Percentiles rank a stretch among this genome's conserved stretches.
Conservation (phyloP, 257 asterid genomes). For the Scutellaria galericulata region DNA sequence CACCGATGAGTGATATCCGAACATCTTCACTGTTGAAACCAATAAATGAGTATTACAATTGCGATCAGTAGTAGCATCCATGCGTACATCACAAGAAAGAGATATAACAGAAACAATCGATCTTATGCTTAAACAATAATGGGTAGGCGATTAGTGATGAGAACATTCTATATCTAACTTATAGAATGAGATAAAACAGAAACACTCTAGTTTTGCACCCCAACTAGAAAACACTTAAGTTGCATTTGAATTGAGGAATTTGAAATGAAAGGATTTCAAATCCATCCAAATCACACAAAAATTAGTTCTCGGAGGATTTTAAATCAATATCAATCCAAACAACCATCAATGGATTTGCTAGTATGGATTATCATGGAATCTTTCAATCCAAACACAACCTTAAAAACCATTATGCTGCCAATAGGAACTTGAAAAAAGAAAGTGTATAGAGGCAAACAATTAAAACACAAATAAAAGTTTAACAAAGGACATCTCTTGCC, state of each 20-base stretch:
- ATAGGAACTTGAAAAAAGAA: conserved; percentile 5
- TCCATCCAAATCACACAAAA: too few relatives aligned
- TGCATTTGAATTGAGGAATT: too few relatives aligned
- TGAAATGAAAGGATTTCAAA: too few relatives aligned
- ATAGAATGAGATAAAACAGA: too few relatives aligned
- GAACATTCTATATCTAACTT: too few relatives aligned
- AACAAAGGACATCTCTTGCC: not conserved
- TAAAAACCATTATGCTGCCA: not conserved
- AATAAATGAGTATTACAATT: not conserved
- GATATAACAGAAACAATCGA: not conserved
- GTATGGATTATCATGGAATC: too few relatives aligned
- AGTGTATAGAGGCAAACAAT: not conserved
- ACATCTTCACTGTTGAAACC: conserved; percentile 50
- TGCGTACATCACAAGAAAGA: not conserved
- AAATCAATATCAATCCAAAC: too few relatives aligned
- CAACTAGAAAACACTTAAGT: not conserved
- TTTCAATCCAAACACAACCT: too few relatives aligned
- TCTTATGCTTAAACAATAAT: not conserved
- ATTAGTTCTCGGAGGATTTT: too few relatives aligned
- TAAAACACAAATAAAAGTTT: not conserved
- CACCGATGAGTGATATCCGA: conserved; percentile 62
- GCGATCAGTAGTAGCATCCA: not conserved
- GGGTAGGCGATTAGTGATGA: not conserved
- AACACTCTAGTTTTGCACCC: not conserved
- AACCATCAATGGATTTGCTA: too few relatives aligned